Conservation (phyloP, 352 stramenopile species). For the Albugo laibachii region DNA sequence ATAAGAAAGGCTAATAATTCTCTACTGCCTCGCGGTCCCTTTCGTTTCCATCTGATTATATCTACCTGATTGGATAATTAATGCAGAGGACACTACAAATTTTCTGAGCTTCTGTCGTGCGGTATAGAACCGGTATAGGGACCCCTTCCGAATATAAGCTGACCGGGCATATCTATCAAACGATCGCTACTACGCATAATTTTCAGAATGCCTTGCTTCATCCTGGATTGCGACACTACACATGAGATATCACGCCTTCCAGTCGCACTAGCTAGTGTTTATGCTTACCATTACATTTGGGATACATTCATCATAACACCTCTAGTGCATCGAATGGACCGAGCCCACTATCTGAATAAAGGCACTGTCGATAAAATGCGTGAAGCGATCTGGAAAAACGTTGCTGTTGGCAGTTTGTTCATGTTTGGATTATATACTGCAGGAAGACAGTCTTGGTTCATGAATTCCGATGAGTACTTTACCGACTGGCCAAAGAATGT, state of each 20-base stretch:
- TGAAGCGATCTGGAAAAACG: constrained; percentile 71
- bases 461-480: constrained; percentile 53
- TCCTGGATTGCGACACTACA: constrained; percentile 32
- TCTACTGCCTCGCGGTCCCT: too few species aligned
- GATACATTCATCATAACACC: constrained; percentile 39
- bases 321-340: constrained; percentile 19
- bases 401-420: constrained; percentile 39
- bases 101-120: too few species aligned
- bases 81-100: too few species aligned
- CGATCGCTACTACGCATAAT: too few species aligned
- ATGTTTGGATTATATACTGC: constrained; percentile 37
- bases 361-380: constrained; percentile 69
- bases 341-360: constrained; percentile 16
- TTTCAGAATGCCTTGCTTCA: constrained; percentile 39
- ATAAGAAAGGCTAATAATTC: too few species aligned
- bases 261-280: constrained; percentile 23
- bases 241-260: constrained; percentile 39
- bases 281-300: constrained; percentile 51
- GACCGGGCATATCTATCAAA: too few species aligned
- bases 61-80: too few species aligned
- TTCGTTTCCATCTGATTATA: too few species aligned
- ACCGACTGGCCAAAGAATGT: constrained; percentile 22
- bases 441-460: constrained; percentile 43
- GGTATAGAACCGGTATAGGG: too few species aligned
- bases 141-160: too few species aligned